Evolutionary conservation across 306 rosid species (phyloP), one percentile per base, ranked within the genome.

Genomic region (Quercus dentata): DNA sequence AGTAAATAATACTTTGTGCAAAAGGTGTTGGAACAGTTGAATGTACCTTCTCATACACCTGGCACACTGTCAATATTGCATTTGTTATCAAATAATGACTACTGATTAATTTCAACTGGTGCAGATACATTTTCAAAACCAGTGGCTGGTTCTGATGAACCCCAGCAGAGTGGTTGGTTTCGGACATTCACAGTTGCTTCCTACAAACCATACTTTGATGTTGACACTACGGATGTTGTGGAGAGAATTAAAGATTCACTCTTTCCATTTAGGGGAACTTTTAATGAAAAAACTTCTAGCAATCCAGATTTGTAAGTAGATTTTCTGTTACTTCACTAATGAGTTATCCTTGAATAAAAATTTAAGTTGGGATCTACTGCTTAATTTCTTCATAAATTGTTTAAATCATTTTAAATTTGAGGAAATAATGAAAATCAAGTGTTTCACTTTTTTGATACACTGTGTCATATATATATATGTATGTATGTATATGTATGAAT

Each of bases 101-200:
- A 76, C 74, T 75, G 38, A 65, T 27, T 76, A 35, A 33, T 20
- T 82, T 83, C 69, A 71, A 75, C 73, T 79, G 77, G 23, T 76
- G 77, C 91, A 95, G 99, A 91, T 84, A 83, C 98, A 77, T 95
- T 95, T 83, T 92, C 98, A 71, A 95, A 92, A 87, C 94, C 99
- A 80, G 85, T 11, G 25, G 78, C 98, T 82, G 87, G 97, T 84
- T 81, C 97, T 80, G 95, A 91, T 84, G 97, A 90, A 84, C 18
- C 92, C 84, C 92, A 91, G 85, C 94, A 91, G 82, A 52, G 94
- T 75, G 98, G 99, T 58, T 95, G 97, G 99, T 46, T 91, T 69
- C 90, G 15, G 76, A 75, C 74, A 15, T 87, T 95, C 79, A 56
- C 92, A 15, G 9, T 94, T 80, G 90, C 94, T 79, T 55, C 97